A percentile compares a stretch with the other conserved stretches of the same genome.
phyloP scores from a whole-genome alignment of 345 rosid species.

The Arabis hirsuta region DNA sequence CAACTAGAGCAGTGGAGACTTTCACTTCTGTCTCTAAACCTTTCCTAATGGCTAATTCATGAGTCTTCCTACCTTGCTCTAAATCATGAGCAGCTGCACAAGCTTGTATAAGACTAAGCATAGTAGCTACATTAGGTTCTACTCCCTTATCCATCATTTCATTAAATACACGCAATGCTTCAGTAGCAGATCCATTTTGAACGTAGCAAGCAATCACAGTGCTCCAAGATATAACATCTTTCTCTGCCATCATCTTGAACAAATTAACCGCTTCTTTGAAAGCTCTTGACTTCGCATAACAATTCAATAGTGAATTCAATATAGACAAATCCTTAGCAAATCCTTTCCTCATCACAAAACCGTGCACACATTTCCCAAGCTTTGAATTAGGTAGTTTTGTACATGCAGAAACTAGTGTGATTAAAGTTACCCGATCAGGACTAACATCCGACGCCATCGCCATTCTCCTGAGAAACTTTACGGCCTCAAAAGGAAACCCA shows the following conservation, averaged over 20 bases:
- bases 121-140: constrained; percentile 50
- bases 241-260: constrained; percentile 50
- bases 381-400: constrained; percentile 46
- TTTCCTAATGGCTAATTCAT: constrained; percentile 48
- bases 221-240: constrained; percentile 67
- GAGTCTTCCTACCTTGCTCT: constrained; percentile 55
- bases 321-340: constrained; percentile 45
- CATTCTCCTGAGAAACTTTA: constrained; percentile 49
- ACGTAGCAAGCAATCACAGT: constrained; percentile 53
- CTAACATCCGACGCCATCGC: constrained; percentile 40
- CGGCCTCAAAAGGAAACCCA: constrained; percentile 49
- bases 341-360: constrained; percentile 52
- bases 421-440: constrained; percentile 52
- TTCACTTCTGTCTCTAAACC: constrained; percentile 50
- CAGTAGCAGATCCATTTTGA: constrained; percentile 45
- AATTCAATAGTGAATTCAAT: constrained; percentile 53
- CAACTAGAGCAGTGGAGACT: constrained; percentile 58
- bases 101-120: constrained; percentile 54
- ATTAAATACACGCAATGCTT: constrained; percentile 47
- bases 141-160: constrained; percentile 51
- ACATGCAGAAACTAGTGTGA: constrained; percentile 63
- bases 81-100: constrained; percentile 52
- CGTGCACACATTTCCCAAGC: constrained; percentile 58
- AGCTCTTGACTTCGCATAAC: constrained; percentile 53
- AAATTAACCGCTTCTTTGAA: constrained; percentile 43